Base-by-base conservation (phyloP, 306 rosid genomes). In the Prunus mongolica region DNA sequence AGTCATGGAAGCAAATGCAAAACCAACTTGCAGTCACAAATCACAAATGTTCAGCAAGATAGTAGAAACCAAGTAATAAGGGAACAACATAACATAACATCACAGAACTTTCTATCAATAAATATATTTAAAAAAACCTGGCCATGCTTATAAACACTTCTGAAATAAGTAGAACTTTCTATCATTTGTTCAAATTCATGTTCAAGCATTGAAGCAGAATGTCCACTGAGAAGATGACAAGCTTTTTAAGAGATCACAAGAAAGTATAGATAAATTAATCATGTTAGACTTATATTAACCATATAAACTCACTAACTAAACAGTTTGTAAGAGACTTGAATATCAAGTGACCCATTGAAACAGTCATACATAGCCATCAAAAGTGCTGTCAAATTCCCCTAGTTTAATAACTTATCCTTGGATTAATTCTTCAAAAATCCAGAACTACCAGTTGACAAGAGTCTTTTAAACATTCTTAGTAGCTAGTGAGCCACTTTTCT, bases 401-500 rank as follows among this genome's bases (percentile, higher is more conserved):
- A 15, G 46, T 30, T 63, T 63, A 15, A 30, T 30, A 20, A 28
- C 45, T 34, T 16, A 30, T 5, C 67, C 57, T 22, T 57, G 41
- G 49, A 38, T 34, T 27, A 41, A 24, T 58, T 46, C 70, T 64
- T 76, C 57, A 46, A 72, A 73, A 61, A 72, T 69, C 46, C 74
- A 61, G 41, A 79, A 54, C 80, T 67, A 67, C 73, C 61, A n/a
- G 57, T 61, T 34, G 64, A 81, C 61, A 38, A 12, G 24, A 41
- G 50, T 12, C 81, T 75, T 69, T 1, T 6, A 38, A 19, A 78
- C 56, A 71, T 24, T 52, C 65, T 77, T 65, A 78, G 72, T 27
- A 75, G 76, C 74, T 52, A 60, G 79, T 19, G 60, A 69, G 82
- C 81, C 75, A 77, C 69, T 70, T 75, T 51, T 73, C 81, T 73